Conservation (phyloP, 2,329 filamentous ascomycete genomes). For the Talaromyces sp. region DNA sequence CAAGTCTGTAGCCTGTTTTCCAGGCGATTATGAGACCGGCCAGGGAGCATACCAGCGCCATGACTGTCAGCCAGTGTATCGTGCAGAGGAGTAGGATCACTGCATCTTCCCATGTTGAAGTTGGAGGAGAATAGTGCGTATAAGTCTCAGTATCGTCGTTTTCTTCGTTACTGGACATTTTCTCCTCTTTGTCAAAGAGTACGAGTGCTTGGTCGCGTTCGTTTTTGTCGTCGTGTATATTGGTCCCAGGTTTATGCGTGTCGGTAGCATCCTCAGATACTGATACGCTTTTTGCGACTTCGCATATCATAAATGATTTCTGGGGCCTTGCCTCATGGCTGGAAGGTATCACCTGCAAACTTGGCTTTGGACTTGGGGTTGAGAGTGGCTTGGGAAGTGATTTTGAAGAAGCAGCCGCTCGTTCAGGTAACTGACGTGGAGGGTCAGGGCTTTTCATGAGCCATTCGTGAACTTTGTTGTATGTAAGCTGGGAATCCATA, state of each 20-base stretch:
- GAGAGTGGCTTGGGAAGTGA: background rate
- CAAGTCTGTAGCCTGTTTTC: conserved; percentile 3
- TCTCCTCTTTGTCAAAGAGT: background rate
- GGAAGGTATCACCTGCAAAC: background rate
- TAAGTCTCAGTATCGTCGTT: background rate
- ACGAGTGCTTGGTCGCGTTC: background rate
- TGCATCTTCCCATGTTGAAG: background rate
- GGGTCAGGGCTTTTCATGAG: conserved; percentile 3
- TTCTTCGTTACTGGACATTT: background rate
- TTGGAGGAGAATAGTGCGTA: background rate
- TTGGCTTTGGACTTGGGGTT: background rate
- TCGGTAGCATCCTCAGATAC: background rate
- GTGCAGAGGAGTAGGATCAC: background rate
- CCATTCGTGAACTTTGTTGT: background rate
- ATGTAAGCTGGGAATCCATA: background rate
- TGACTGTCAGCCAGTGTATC: background rate
- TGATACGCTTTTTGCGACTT: background rate
- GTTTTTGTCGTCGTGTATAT: background rate
- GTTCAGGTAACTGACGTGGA: background rate
- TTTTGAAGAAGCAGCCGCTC: background rate
- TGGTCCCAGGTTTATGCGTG: background rate
- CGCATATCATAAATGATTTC: background rate
- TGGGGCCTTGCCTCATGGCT: background rate
- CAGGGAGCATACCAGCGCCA: background rate
- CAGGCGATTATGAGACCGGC: background rate